Percentiles rank a stretch among this genome's conserved stretches.
Evolutionary conservation across 345 rosid genomes (phyloP).

Genomic region (Geranium brycei): DNA sequence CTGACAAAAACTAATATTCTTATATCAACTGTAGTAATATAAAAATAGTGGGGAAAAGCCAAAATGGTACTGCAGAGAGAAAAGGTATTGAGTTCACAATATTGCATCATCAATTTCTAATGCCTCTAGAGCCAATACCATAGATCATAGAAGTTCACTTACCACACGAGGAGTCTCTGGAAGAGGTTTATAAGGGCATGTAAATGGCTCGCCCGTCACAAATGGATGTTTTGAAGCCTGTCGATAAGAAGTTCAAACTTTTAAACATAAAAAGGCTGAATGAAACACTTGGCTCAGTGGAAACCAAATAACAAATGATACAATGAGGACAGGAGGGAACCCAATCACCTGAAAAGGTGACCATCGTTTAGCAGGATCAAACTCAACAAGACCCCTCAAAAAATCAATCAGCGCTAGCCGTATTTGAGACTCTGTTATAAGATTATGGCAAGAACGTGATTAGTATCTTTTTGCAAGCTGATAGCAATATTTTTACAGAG

Average conservation of each 20-base stretch:
- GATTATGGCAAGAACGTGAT: conserved; percentile 9
- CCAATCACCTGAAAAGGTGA: conserved; percentile 84
- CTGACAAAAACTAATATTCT: no score
- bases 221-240: conserved; percentile 99
- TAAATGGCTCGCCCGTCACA: conserved; percentile 95
- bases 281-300: conserved; percentile 3
- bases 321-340: conserved; percentile 10
- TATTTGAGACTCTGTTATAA: conserved; percentile 57
- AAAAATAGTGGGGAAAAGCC: not conserved
- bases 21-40: not conserved
- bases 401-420: conserved; percentile 93
- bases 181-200: conserved; percentile 75
- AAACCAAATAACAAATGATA: not conserved
- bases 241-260: conserved; percentile 13
- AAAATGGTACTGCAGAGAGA: not conserved
- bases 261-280: not conserved
- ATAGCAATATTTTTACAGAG: not conserved
- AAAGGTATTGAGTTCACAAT: conserved; percentile 1
- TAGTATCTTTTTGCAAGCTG: not conserved
- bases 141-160: conserved; percentile 16
- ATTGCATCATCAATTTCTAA: not conserved
- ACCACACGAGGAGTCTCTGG: conserved; percentile 80
- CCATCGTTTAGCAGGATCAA: conserved; percentile 99
- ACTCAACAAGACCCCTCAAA: conserved; percentile 93
- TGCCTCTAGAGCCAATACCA: not conserved